phyloP scores from a whole-genome alignment of 1,284 basidiomycete genomes.

The Laetiporus sulphureus region DNA sequence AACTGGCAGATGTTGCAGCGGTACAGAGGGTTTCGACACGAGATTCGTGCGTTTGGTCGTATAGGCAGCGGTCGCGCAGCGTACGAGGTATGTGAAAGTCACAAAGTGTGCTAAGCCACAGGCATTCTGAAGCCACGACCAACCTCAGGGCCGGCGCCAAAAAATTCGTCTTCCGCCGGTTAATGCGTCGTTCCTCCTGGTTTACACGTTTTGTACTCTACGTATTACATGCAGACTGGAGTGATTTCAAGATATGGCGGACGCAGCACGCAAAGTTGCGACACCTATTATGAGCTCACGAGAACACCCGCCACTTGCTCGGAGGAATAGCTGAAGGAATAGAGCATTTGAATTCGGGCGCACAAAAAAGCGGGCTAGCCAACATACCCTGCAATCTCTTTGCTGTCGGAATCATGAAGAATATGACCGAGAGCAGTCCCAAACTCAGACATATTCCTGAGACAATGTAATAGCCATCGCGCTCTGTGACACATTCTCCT shows the following conservation, averaged over 20 bases:
- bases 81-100: constrained; percentile 17
- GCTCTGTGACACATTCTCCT: constrained; percentile 77
- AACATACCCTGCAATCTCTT: constrained; percentile 78
- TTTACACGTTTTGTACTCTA: no score
- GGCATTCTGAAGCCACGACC: constrained; percentile 20
- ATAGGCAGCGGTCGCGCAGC: constrained; percentile 3
- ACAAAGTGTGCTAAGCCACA: constrained; percentile 7
- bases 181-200: no score
- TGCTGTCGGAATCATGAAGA: constrained; percentile 82
- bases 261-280: no score
- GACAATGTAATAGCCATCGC: constrained; percentile 92
- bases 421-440: constrained; percentile 67
- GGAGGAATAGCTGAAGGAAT: constrained; percentile 43
- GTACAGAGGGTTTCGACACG: not conserved
- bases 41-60: constrained; percentile 4
- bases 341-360: constrained; percentile 1
- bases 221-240: no score
- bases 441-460: constrained; percentile 74
- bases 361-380: not conserved
- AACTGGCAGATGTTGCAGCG: constrained; percentile 10
- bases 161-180: no score
- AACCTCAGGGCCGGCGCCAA: constrained; percentile 23
- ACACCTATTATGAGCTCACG: constrained; percentile 7
- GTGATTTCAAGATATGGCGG: no score
- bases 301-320: constrained; percentile 50